These are phyloP conservation scores for Ogataea trehaloabstinens DNA, from an alignment of 805 yeast species.

Conservation along the genomic window DNA sequence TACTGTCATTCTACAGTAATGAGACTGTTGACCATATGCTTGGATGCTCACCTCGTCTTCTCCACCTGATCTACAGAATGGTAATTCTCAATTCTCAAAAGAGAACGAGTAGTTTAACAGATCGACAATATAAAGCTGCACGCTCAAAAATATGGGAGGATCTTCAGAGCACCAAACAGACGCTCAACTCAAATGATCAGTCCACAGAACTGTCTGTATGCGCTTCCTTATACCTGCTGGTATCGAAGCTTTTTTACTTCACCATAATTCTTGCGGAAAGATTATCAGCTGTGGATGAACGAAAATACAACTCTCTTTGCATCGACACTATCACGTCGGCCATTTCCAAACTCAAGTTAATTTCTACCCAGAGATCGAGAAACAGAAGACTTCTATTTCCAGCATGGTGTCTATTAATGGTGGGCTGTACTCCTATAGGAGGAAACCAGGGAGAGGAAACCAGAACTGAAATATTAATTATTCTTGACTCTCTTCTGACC, in stretches of 20 bases:
- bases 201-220: slow-evolving; percentile 14
- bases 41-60: slow-evolving; percentile 34
- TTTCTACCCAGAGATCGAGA: slow-evolving; percentile 8
- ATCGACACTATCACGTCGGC: slow-evolving; percentile 7
- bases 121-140: slow-evolving; percentile 4
- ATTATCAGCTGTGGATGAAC: slow-evolving; percentile 4
- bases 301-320: background rate
- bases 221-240: slow-evolving; percentile 19
- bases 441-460: slow-evolving; percentile 9
- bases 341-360: slow-evolving; percentile 9
- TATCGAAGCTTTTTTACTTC: slow-evolving; percentile 10
- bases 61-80: slow-evolving; percentile 23
- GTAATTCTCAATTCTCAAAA: slow-evolving; percentile 17
- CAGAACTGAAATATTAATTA: slow-evolving; percentile 18
- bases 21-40: slow-evolving; percentile 31
- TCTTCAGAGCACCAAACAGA: slow-evolving; percentile 12
- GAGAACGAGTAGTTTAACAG: slow-evolving; percentile 6
- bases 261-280: background rate
- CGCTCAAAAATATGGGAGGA: slow-evolving; percentile 10
- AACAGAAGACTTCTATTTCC: slow-evolving; percentile 26
- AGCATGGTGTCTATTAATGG: slow-evolving; percentile 31
- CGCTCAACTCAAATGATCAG: background rate
- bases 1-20: slow-evolving; percentile 24
- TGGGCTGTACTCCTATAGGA: slow-evolving; percentile 19
- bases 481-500: slow-evolving; percentile 18